Evolutionary conservation across 1,284 basidiomycete species (phyloP).

Genomic region (Pseudozyma hubeiensis): DNA sequence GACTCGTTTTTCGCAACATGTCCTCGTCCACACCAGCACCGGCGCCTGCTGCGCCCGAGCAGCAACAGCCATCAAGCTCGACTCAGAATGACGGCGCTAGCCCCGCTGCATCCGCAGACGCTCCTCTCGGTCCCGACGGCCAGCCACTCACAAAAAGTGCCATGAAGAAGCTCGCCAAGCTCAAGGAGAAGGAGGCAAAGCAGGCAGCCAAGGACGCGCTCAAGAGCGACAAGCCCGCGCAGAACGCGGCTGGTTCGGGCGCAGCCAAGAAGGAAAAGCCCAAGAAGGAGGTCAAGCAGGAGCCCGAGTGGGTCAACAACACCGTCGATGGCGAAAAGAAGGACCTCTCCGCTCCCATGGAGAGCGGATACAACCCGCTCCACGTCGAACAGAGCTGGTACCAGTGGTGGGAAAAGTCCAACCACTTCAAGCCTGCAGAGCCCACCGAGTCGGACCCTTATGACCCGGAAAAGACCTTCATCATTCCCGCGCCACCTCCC

Average conservation of each 20-base stretch:
- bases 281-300: constrained; percentile 65
- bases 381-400: constrained; percentile 97
- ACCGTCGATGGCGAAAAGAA: constrained; percentile 65
- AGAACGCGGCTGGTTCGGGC: constrained; percentile 33
- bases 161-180: constrained; percentile 63
- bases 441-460: constrained; percentile 63
- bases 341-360: constrained; percentile 86
- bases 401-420: constrained; percentile 93
- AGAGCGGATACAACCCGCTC: constrained; percentile 90
- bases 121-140: constrained; percentile 50
- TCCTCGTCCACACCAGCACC: constrained; percentile 31
- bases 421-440: constrained; percentile 83
- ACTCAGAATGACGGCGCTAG: constrained; percentile 17
- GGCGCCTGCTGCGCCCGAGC: constrained; percentile 19
- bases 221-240: constrained; percentile 57
- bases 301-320: constrained; percentile 65
- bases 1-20: constrained; percentile 22
- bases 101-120: constrained; percentile 21
- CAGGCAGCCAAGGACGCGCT: constrained; percentile 61
- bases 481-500: constrained; percentile 93
- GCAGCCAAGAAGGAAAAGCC: constrained; percentile 65
- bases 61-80: constrained; percentile 22
- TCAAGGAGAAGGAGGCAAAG: constrained; percentile 63
- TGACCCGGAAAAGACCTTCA: constrained; percentile 74
- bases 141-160: constrained; percentile 58